Conservation (phyloP, 2,329 filamentous ascomycete genomes). For the Penicillium occitanis region DNA sequence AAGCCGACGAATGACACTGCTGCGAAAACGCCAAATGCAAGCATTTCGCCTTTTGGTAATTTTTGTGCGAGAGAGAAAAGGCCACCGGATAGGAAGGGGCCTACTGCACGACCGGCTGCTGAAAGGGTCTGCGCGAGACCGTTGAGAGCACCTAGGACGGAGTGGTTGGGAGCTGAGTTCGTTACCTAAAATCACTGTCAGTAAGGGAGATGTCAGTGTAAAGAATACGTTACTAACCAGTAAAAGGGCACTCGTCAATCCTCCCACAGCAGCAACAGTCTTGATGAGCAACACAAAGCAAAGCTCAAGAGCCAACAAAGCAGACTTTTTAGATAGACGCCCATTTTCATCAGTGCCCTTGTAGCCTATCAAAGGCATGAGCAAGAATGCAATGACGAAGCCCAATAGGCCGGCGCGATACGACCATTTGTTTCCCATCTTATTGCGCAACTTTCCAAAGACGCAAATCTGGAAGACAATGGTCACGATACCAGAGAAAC, state of each 20-base stretch:
- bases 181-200: slow-evolving; percentile 64
- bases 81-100: slow-evolving; percentile 82
- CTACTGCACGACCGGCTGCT: slow-evolving; percentile 81
- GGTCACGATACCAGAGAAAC: slow-evolving; percentile 78
- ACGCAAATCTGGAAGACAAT: slow-evolving; percentile 87
- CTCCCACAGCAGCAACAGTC: slow-evolving; percentile 85
- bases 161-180: slow-evolving; percentile 83
- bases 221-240: slow-evolving; percentile 58
- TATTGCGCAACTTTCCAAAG: slow-evolving; percentile 75
- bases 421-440: slow-evolving; percentile 79
- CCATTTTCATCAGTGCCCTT: slow-evolving; percentile 59
- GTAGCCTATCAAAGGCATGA: slow-evolving; percentile 90
- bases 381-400: slow-evolving; percentile 75
- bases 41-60: slow-evolving; percentile 72
- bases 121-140: slow-evolving; percentile 92
- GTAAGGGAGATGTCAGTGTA: not conserved
- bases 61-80: slow-evolving; percentile 77
- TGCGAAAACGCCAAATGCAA: slow-evolving; percentile 86
- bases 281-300: slow-evolving; percentile 79
- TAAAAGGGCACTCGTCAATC: slow-evolving; percentile 82
- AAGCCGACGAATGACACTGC: slow-evolving; percentile 80
- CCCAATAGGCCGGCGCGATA: slow-evolving; percentile 78
- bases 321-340: slow-evolving; percentile 58
- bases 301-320: slow-evolving; percentile 78
- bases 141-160: slow-evolving; percentile 84